Conservation (phyloP, 2,329 filamentous ascomycete species). For the Fusarium zealandicum region DNA sequence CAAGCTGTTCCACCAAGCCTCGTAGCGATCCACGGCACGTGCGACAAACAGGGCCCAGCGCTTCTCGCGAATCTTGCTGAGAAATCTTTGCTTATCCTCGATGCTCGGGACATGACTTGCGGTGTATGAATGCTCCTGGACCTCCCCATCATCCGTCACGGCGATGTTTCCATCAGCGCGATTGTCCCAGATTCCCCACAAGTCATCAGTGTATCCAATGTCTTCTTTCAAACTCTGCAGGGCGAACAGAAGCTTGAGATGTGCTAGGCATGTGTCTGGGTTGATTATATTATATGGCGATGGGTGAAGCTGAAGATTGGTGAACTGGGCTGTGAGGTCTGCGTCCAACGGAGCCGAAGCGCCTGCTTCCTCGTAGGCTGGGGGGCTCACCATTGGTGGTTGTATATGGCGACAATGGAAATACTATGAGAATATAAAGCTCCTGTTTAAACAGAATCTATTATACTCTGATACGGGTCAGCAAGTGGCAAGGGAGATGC, state of each 20-base stretch:
- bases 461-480: too few relatives aligned
- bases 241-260: slow-evolving; percentile 71
- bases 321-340: slow-evolving; percentile 19
- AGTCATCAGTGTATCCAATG: slow-evolving; percentile 64
- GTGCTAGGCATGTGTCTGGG: slow-evolving; percentile 44
- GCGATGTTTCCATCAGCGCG: slow-evolving; percentile 39
- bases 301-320: slow-evolving; percentile 20
- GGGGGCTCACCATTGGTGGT: slow-evolving; percentile 24
- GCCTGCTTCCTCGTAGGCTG: slow-evolving; percentile 16
- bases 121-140: slow-evolving; percentile 10
- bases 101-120: slow-evolving; percentile 37
- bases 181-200: slow-evolving; percentile 65
- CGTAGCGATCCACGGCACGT: slow-evolving; percentile 69
- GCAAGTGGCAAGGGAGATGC: too few relatives aligned
- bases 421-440: too few relatives aligned
- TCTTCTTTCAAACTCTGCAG: slow-evolving; percentile 68
- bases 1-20: slow-evolving; percentile 60
- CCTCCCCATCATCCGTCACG: slow-evolving; percentile 15
- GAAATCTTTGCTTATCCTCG: slow-evolving; percentile 33
- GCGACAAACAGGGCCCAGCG: slow-evolving; percentile 71
- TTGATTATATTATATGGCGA: slow-evolving; percentile 17
- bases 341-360: slow-evolving; percentile 1
- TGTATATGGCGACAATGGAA: too few relatives aligned
- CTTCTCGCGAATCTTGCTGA: slow-evolving; percentile 67
- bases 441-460: too few relatives aligned